Base-by-base conservation (phyloP, 352 stramenopile species). In the Lagenidium giganteum region DNA sequence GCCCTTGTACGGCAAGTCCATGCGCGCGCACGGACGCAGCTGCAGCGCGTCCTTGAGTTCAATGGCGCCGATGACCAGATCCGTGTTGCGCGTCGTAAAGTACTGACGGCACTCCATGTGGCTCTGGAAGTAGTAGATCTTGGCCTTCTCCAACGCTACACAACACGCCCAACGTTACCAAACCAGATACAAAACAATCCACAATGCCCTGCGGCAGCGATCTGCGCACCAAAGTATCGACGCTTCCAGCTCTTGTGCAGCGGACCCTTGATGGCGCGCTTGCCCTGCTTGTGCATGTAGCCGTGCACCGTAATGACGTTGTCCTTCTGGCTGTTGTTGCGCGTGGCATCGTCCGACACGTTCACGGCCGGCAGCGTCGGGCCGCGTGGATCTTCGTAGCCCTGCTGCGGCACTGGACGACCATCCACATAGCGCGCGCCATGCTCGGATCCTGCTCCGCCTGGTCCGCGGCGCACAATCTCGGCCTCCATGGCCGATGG, bases 241-340 rank as follows among this genome's bases (percentile, higher is more conserved):
- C 72, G 72, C 42, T 84, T 84, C 75, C 75, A 88, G 34, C 67
- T 83, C 57, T 88, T 88, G 60, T 88, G 75, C 46, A 88, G 78
- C 14, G 75, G 75, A 3, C 75, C 75, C 58, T 86, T 88, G 57
- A 88, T 80, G 4, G 70, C 76, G 30, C 75, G 75, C 57, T 88
- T 88, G 45, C 72, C 75, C 49, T 88, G 75, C 51, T 88, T 88
- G 75, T 88, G 72, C 75, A 88, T 82, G 64, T 88, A 88, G 41
- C 75, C 75, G 42, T 88, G 75, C 25, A 88, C 73, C 22, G 72
- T 80, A 39, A 88, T 88, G 53, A 88, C 73, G 53, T 87, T 87
- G 61, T 66, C 66, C 46, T 82, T 62, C 26, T 60, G 53, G 7
- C 28, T 24, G 9, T 51, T 32, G 31, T 65, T 27, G 5, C 57